Evolutionary conservation across 2,329 filamentous ascomycete species (phyloP).

Genomic region (Xylariales sp.): DNA sequence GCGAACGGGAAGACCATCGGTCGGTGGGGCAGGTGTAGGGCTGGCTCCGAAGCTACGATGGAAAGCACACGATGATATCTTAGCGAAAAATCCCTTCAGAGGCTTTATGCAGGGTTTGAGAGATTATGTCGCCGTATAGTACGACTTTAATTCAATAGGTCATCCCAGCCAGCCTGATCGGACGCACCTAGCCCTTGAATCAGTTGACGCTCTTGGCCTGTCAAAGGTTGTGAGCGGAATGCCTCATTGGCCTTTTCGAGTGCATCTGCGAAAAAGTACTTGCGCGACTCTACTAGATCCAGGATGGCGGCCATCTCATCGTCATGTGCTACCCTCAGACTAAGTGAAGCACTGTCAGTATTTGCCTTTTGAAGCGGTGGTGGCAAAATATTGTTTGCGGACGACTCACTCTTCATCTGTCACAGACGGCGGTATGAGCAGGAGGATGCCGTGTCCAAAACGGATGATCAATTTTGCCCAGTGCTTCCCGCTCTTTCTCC

Average conservation of each 20-base stretch:
- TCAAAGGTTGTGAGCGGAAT: not conserved
- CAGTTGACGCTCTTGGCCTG: not conserved
- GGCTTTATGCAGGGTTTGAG: too few species aligned
- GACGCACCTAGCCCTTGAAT: too few species aligned
- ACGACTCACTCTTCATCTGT: constrained; percentile 1
- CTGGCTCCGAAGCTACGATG: too few species aligned
- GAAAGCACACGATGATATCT: too few species aligned
- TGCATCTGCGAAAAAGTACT: not conserved
- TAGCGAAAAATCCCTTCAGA: too few species aligned
- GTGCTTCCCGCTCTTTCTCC: constrained; percentile 3
- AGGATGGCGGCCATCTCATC: not conserved
- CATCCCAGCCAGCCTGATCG: too few species aligned
- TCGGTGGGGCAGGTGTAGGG: too few species aligned
- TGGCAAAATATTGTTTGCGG: not conserved
- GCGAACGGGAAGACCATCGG: too few species aligned
- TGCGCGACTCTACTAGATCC: constrained; percentile 1
- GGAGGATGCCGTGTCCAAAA: constrained; percentile 1
- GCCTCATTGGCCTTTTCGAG: not conserved
- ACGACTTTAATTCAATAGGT: too few species aligned
- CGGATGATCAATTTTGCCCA: constrained; percentile 1
- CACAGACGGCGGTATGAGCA: not conserved
- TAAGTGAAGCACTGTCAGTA: not conserved
- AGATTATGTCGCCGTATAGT: too few species aligned
- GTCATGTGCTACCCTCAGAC: not conserved
- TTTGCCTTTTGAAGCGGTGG: not conserved